These are phyloP conservation scores for Lasiodiplodia citricola DNA, from an alignment of 2,329 filamentous ascomycete genomes.

Conservation along the genomic window DNA sequence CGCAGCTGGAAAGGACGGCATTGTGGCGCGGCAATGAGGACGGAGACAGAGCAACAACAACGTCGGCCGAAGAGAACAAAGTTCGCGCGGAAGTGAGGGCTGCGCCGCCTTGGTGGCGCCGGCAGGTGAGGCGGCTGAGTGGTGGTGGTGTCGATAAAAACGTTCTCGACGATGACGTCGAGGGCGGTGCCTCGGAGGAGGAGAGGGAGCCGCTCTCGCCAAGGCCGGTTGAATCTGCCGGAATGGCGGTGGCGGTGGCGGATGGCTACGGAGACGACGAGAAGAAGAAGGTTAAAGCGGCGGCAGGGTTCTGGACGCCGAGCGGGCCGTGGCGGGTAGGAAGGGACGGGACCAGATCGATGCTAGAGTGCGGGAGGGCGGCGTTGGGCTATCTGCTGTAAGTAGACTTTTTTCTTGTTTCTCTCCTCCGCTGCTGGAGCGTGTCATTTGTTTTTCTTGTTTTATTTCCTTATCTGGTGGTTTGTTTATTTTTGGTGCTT, in stretches of 20 bases:
- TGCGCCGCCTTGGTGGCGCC: no score
- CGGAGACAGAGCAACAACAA: neutral
- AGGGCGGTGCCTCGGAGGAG: neutral
- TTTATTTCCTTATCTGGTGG: no score
- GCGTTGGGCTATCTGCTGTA: constrained; percentile 39
- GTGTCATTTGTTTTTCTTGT: neutral
- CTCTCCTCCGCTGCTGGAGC: neutral
- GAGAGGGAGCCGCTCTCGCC: neutral
- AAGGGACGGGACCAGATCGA: constrained; percentile 32
- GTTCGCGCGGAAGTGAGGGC: no score
- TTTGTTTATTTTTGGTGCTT: neutral
- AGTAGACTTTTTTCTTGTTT: constrained; percentile 10
- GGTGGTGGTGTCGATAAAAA: no score
- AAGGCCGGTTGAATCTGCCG: neutral
- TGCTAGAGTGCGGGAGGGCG: constrained; percentile 35
- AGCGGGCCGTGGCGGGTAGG: constrained; percentile 33
- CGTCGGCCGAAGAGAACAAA: no score
- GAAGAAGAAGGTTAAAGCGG: neutral
- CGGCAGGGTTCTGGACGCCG: constrained; percentile 32
- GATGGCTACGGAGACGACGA: neutral
- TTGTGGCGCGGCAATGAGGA: neutral
- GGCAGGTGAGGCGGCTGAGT: no score
- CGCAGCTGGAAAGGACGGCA: constrained; percentile 33
- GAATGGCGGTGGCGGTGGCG: neutral
- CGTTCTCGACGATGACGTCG: neutral